A percentile compares a stretch with the other conserved stretches of the same genome.
These are phyloP conservation scores for Suhomyces pyralidae DNA, from an alignment of 805 yeast species.

Conservation along the genomic window DNA sequence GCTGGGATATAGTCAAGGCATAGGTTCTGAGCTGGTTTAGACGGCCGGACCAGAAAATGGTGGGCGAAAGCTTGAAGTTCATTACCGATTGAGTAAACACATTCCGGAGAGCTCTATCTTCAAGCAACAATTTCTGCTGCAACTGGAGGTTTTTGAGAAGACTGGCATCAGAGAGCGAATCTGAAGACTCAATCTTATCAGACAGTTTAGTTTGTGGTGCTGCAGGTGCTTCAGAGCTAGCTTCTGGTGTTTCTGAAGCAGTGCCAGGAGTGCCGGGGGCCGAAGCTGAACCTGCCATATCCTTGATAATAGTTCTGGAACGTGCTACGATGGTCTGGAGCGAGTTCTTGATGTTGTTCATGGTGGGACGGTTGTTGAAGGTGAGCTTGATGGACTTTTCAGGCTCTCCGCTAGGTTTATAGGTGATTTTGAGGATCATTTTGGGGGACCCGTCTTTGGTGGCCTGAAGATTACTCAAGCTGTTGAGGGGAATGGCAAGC, in stretches of 20 bases:
- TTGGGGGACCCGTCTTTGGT: conserved; percentile 65
- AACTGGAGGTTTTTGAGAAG: conserved; percentile 68
- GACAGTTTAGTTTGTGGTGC: too few relatives aligned
- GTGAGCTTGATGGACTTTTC: conserved; percentile 44
- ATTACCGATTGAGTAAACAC: conserved; percentile 88
- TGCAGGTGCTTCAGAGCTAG: too few relatives aligned
- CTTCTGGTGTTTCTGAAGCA: not conserved
- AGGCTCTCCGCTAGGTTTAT: conserved; percentile 33
- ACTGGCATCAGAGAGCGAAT: conserved; percentile 38
- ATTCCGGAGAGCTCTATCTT: conserved; percentile 64
- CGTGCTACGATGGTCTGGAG: conserved; percentile 68
- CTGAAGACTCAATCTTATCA: conserved; percentile 6
- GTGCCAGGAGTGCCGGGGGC: not conserved
- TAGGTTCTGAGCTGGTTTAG: conserved; percentile 76
- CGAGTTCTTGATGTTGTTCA: conserved; percentile 69
- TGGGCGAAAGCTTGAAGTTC: conserved; percentile 67
- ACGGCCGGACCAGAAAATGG: conserved; percentile 84
- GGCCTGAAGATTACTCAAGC: conserved; percentile 54
- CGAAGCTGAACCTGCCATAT: conserved; percentile 12
- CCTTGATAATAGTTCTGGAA: conserved; percentile 52
- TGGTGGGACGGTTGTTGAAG: conserved; percentile 68
- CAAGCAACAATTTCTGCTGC: conserved; percentile 73
- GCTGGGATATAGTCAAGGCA: conserved; percentile 81
- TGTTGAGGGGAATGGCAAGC: conserved; percentile 33
- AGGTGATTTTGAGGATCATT: conserved; percentile 60